A percentile compares a stretch with the other conserved stretches of the same genome.
Conservation (phyloP, 768 basidiomycete species). For the Mycena rosella region DNA sequence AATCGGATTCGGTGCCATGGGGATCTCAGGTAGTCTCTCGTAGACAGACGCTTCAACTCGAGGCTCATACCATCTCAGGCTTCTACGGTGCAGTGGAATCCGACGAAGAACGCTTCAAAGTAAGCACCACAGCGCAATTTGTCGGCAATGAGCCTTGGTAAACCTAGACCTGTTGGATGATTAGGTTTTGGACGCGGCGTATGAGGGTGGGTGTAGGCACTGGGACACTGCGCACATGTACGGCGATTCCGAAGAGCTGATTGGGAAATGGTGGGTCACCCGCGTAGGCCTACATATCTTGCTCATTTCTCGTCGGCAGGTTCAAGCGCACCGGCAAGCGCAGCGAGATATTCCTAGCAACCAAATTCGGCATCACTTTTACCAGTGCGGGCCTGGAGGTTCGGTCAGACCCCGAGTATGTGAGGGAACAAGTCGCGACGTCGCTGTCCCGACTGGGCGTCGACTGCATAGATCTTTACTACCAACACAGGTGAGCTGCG, state of each 20-base stretch:
- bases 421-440: slow-evolving; percentile 42
- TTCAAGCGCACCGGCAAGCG: slow-evolving; percentile 34
- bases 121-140: slow-evolving; percentile 38
- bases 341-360: slow-evolving; percentile 28
- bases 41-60: too few species aligned
- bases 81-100: slow-evolving; percentile 52
- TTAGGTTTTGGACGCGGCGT: slow-evolving; percentile 55
- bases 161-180: neutral
- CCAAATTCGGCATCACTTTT: slow-evolving; percentile 32
- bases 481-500: slow-evolving; percentile 34
- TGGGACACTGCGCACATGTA: slow-evolving; percentile 61
- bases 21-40: slow-evolving; percentile 54
- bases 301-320: neutral
- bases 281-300: too few species aligned
- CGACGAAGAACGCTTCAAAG: slow-evolving; percentile 64
- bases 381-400: slow-evolving; percentile 1
- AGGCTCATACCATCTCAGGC: slow-evolving; percentile 49
- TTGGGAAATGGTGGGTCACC: slow-evolving; percentile 35
- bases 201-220: slow-evolving; percentile 52
- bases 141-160: neutral
- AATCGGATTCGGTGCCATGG: slow-evolving; percentile 64
- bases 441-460: slow-evolving; percentile 44
- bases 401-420: slow-evolving; percentile 48
- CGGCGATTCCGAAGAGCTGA: slow-evolving; percentile 53
- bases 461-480: slow-evolving; percentile 49